Percentiles rank a stretch among this genome's conserved stretches.
phyloP scores from a whole-genome alignment of 2,329 filamentous ascomycete genomes.

The Penicillium thymicola region DNA sequence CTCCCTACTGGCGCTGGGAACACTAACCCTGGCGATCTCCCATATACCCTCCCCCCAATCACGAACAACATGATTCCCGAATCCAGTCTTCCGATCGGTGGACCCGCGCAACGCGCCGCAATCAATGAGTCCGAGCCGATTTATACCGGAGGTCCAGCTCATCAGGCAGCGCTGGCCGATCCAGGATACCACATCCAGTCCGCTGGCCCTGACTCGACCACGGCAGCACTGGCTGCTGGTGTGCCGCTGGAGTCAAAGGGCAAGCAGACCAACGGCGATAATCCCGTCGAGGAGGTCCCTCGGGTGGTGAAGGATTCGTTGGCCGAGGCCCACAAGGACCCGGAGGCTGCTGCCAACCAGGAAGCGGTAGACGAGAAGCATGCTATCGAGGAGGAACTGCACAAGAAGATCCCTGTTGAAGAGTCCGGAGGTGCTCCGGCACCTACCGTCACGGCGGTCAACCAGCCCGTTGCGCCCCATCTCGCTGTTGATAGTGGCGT shows the following conservation, averaged over 20 bases:
- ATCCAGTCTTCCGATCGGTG: constrained; percentile 70
- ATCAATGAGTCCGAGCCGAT: constrained; percentile 3
- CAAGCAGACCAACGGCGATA: constrained; percentile 20
- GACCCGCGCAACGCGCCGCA: constrained; percentile 32
- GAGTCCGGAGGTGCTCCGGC: constrained; percentile 40
- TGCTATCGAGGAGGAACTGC: constrained; percentile 68
- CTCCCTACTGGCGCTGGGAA: constrained; percentile 43
- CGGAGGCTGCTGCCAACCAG: constrained; percentile 69
- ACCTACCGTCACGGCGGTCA: constrained; percentile 41
- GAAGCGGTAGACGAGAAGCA: constrained; percentile 72
- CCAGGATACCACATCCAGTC: constrained; percentile 54
- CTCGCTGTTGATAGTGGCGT: constrained; percentile 12
- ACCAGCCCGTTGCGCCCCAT: constrained; percentile 37
- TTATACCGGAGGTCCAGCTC: constrained; percentile 16
- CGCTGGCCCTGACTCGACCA: constrained; percentile 47
- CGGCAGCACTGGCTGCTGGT: constrained; percentile 43
- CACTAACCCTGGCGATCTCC: constrained; percentile 28
- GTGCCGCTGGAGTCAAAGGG: constrained; percentile 44
- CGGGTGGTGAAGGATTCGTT: constrained; percentile 47
- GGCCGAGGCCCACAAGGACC: constrained; percentile 53
- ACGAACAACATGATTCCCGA: constrained; percentile 71
- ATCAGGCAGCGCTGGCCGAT: constrained; percentile 40
- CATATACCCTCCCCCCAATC: constrained; percentile 53
- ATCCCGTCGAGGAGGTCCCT: constrained; percentile 37
- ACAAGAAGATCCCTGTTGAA: constrained; percentile 47